Evolutionary conservation across 2,329 filamentous ascomycete species (phyloP).

Genomic region (Aureobasidium uvarum): DNA sequence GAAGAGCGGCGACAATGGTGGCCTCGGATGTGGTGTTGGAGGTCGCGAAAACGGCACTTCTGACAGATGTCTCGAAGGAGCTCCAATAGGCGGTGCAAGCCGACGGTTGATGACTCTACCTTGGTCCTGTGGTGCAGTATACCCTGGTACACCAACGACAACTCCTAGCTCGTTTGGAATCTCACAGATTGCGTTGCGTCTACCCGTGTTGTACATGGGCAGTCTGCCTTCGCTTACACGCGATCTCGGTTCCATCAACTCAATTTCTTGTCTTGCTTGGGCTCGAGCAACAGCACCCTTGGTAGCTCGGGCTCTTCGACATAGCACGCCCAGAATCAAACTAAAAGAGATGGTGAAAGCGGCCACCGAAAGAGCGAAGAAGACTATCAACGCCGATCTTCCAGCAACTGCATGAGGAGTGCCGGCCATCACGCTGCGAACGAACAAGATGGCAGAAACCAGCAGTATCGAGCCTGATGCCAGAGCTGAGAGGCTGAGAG

Average conservation of each 20-base stretch:
- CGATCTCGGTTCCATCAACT: neutral
- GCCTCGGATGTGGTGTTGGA: neutral
- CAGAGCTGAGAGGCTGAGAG: conserved; percentile 1
- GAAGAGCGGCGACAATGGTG: neutral
- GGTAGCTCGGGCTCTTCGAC: conserved; percentile 5
- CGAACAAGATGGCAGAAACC: conserved; percentile 8
- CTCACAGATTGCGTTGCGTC: conserved; percentile 15
- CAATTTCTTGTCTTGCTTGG: conserved; percentile 3
- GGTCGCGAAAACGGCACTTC: neutral
- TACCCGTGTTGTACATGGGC: neutral
- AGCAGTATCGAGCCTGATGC: conserved; percentile 11
- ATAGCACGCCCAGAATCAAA: conserved; percentile 13
- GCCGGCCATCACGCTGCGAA: neutral
- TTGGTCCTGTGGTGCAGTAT: neutral
- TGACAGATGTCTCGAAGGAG: neutral
- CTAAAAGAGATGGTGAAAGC: conserved; percentile 3
- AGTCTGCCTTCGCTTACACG: neutral
- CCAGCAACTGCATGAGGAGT: neutral
- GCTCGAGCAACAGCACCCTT: neutral
- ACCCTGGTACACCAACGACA: neutral
- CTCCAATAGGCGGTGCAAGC: neutral
- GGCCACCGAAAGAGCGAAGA: neutral
- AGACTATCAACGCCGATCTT: neutral
- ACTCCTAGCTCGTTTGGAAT: neutral
- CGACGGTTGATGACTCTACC: neutral